Base-by-base conservation (phyloP, 2,329 filamentous ascomycete genomes). In the Ascochyta viciae-villosae region DNA sequence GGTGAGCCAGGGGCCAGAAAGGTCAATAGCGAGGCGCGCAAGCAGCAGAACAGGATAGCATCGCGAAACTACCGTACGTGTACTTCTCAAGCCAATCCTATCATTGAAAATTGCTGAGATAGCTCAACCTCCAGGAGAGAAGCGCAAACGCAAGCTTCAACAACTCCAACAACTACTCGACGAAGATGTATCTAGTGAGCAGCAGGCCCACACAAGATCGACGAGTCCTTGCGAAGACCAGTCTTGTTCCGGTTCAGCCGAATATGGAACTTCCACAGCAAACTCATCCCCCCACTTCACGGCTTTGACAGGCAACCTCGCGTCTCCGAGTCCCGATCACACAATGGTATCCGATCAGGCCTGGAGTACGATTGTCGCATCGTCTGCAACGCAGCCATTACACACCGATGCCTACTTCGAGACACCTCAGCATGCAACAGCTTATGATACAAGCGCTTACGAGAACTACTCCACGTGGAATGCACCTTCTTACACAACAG, bases 11-110 rank as follows among this genome's bases (percentile, higher is more conserved):
- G 9, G 58, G 64, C 53, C 23, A 74, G 68, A 54, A 75, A 74
- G 42, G 65, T 62, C 43, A 74, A 75, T 44, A 75, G 73, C 57
- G 73, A 75, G 57, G 63, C 68, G 55, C 67, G 73, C 22, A 75
- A 75, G 54, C 71, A 73, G 49, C 73, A 75, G 50, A 75, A 75
- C 34, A 66, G 73, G 48, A 74, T 74, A 63, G 73, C 73, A 29
- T 75, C 73, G 16, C 69, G 71, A 19, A 75, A 75, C 35, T 75
- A 75, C 54, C 64, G 73, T 74, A 64, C 27, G 72, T 34, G 8
- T 22, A n/a, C 12, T 34, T 6, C 34, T 23, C 27, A 33, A 2
- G 22, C 10, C 10, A 33, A 23, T 34, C 3, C 13, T 10, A 1
- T 12, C 4, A 2, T 4, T 13, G 6, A 19, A 23, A 4, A 24